Percentiles rank a stretch among this genome's conserved stretches.
These are phyloP conservation scores for Oenanthe sinensis DNA, from an alignment of 129 eudicot genomes.

Conservation along the genomic window DNA sequence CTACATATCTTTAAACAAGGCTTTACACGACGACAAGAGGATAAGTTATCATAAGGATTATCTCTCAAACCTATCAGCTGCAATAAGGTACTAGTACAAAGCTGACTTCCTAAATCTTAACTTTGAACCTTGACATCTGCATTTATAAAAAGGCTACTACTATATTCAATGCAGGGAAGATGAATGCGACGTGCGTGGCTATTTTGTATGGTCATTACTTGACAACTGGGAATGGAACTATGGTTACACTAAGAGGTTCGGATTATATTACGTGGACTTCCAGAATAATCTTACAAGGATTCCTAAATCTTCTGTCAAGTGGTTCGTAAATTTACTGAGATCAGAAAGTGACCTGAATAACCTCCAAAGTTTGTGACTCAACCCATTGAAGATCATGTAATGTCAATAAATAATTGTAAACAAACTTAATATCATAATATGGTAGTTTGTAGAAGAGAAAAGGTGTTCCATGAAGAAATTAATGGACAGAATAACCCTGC, in stretches of 20 bases:
- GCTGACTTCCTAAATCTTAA: not conserved
- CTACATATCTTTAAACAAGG: constrained; percentile 34
- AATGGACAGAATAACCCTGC: not conserved
- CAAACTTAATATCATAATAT: not conserved
- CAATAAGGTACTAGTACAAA: constrained; percentile 50
- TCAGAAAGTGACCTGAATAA: constrained; percentile 2
- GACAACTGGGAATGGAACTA: constrained; percentile 98
- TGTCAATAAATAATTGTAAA: not conserved
- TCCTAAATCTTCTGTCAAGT: constrained; percentile 73
- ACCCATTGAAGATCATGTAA: not conserved
- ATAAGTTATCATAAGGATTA: constrained; percentile 75
- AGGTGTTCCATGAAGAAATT: not conserved
- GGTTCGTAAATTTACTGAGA: constrained; percentile 58
- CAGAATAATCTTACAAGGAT: constrained; percentile 84
- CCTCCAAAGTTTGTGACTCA: not conserved
- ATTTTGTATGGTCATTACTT: constrained; percentile 88
- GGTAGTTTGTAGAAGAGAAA: not conserved
- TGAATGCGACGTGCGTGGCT: constrained; percentile 73
- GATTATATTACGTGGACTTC: constrained; percentile 88
- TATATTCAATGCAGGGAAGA: constrained; percentile 56
- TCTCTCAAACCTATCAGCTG: constrained; percentile 84
- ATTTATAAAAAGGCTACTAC: not conserved
- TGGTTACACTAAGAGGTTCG: constrained; percentile 75
- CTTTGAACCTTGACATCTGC: not conserved
- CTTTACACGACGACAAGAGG: constrained; percentile 77